A percentile compares a stretch with the other conserved stretches of the same genome.
phyloP scores from a whole-genome alignment of 208 protist species.

The Leptomonas seymouri region DNA sequence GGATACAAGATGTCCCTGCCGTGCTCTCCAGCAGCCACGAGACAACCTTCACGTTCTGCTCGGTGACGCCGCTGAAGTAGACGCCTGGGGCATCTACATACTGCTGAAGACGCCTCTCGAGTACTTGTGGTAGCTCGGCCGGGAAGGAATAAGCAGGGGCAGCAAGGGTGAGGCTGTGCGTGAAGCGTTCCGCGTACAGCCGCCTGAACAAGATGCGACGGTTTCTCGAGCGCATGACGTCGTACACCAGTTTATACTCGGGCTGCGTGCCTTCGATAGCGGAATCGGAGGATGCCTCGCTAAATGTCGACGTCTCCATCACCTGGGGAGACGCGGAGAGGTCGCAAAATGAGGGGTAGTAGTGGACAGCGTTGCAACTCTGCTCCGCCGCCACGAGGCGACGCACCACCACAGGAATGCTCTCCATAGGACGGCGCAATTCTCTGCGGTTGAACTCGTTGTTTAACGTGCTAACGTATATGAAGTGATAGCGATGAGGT shows the following conservation, averaged over 20 bases:
- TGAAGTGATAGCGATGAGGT: too few relatives aligned
- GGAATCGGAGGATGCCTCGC: not conserved
- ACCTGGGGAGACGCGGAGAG: not conserved
- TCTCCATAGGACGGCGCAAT: not conserved
- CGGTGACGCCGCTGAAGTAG: conserved; percentile 10
- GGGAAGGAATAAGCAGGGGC: conserved; percentile 21
- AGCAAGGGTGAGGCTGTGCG: conserved; percentile 37
- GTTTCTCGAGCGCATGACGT: conserved; percentile 68
- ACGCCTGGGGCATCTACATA: conserved; percentile 36
- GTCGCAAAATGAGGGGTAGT: conserved; percentile 26
- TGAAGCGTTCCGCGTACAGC: conserved; percentile 61
- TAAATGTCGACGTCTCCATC: conserved; percentile 3
- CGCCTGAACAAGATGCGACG: conserved; percentile 47
- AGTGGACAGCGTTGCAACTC: conserved; percentile 28
- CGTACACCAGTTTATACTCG: conserved; percentile 63
- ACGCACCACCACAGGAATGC: conserved; percentile 27
- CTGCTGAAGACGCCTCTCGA: conserved; percentile 27
- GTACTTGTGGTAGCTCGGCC: conserved; percentile 4
- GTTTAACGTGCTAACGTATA: too few relatives aligned
- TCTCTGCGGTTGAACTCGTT: too few relatives aligned
- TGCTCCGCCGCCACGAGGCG: conserved; percentile 32
- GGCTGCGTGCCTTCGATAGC: not conserved
- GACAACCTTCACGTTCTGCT: conserved; percentile 79
- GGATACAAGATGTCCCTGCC: conserved; percentile 9
- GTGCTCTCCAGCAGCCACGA: conserved; percentile 47